Conservation (phyloP, 805 yeast genomes). For the Kuraishia molischiana region DNA sequence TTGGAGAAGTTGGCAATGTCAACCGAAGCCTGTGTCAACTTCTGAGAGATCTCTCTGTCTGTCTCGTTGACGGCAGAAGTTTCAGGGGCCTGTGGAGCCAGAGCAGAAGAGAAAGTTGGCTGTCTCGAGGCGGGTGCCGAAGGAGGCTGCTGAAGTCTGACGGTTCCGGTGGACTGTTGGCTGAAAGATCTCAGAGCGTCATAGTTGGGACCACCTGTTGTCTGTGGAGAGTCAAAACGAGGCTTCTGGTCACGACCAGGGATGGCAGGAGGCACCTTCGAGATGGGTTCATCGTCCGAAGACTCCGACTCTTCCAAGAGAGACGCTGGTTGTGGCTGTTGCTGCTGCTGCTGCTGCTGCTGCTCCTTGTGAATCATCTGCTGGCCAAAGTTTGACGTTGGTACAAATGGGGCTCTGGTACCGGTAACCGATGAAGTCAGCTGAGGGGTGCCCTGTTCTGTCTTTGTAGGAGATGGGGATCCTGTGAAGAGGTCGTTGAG, state of each 20-base stretch:
- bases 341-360: slow-evolving; percentile 13
- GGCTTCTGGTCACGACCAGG: slow-evolving; percentile 26
- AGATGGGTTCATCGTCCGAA: slow-evolving; percentile 25
- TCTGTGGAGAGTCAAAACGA: slow-evolving; percentile 15
- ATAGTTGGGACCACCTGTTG: slow-evolving; percentile 25
- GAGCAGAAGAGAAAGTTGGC: slow-evolving; percentile 6
- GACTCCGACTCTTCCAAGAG: slow-evolving; percentile 23
- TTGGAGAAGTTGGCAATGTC: slow-evolving; percentile 82
- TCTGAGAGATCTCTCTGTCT: slow-evolving; percentile 35
- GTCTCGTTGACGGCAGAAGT: slow-evolving; percentile 26
- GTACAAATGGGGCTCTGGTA: slow-evolving; percentile 46
- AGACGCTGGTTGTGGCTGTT: slow-evolving; percentile 16
- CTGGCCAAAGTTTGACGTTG: slow-evolving; percentile 83
- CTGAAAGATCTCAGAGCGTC: slow-evolving; percentile 33
- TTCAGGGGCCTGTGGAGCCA: slow-evolving; percentile 7
- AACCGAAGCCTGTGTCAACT: slow-evolving; percentile 68
- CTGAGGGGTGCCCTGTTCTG: slow-evolving; percentile 2
- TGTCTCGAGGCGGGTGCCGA: slow-evolving; percentile 1
- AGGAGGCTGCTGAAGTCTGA: background rate
- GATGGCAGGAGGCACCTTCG: slow-evolving; percentile 15
- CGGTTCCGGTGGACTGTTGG: background rate
- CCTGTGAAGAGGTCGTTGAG: slow-evolving; percentile 44
- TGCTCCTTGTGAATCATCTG: slow-evolving; percentile 29
- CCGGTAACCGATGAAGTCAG: slow-evolving; percentile 21
- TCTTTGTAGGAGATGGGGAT: slow-evolving; percentile 1